phyloP scores from a whole-genome alignment of 257 asterid species.

The Mentha longifolia region DNA sequence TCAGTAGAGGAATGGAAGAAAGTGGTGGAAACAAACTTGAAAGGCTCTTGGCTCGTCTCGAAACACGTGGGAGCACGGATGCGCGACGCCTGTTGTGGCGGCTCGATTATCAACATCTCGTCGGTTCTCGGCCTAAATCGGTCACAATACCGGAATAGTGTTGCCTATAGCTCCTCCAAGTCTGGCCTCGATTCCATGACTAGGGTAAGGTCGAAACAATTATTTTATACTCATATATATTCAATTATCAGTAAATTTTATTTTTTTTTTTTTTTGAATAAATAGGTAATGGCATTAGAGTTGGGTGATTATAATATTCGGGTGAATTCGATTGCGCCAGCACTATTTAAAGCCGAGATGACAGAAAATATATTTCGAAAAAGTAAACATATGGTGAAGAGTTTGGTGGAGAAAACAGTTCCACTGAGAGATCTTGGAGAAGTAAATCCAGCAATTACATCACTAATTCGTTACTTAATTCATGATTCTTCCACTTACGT shows the following conservation, averaged over 20 bases:
- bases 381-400: constrained; percentile 37
- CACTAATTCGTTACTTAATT: constrained; percentile 32
- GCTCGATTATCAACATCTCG: constrained; percentile 35
- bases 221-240: no score
- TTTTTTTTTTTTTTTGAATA: no score
- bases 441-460: constrained; percentile 36
- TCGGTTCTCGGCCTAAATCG: constrained; percentile 26
- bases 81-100: constrained; percentile 19
- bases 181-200: constrained; percentile 30
- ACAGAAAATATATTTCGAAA: constrained; percentile 32
- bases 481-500: constrained; percentile 33
- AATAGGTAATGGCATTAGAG: constrained; percentile 44
- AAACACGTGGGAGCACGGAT: constrained; percentile 24
- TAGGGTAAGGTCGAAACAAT: background rate
- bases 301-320: constrained; percentile 41
- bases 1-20: constrained; percentile 27
- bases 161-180: constrained; percentile 30
- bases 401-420: constrained; percentile 22
- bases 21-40: constrained; percentile 28
- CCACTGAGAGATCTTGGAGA: constrained; percentile 36
- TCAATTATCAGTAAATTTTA: no score
- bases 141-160: background rate
- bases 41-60: constrained; percentile 34
- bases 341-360: constrained; percentile 46
- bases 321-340: constrained; percentile 48